Conservation (phyloP, 805 yeast genomes). For the Lipomyces orientalis region DNA sequence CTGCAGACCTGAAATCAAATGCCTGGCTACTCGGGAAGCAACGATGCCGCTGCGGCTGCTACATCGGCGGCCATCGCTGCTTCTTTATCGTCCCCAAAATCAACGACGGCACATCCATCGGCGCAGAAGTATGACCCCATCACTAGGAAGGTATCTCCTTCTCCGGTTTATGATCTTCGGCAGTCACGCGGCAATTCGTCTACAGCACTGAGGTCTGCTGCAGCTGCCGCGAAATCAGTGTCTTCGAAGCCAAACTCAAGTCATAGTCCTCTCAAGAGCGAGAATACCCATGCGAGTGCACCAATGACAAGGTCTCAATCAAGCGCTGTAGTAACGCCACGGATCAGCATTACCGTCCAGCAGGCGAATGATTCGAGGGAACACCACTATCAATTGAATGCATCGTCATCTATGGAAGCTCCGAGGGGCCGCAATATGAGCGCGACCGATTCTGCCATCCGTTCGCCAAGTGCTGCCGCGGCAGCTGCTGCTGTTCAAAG, state of each 20-base stretch:
- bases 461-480: slow-evolving; percentile 4
- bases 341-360: background rate
- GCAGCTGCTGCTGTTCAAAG: slow-evolving; percentile 1
- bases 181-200: background rate
- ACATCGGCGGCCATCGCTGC: slow-evolving; percentile 12
- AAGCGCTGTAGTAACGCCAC: background rate
- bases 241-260: background rate
- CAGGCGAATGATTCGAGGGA: background rate
- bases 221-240: slow-evolving; percentile 2
- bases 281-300: background rate
- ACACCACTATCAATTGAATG: background rate
- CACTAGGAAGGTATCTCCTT: background rate
- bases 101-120: background rate
- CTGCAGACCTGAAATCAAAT: background rate
- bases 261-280: background rate
- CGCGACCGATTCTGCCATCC: background rate
- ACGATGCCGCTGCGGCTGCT: background rate
- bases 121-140: background rate
- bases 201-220: slow-evolving; percentile 3
- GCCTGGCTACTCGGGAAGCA: background rate
- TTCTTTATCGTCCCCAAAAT: slow-evolving; percentile 3
- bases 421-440: background rate
- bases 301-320: background rate
- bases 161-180: background rate
- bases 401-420: background rate